Evolutionary conservation across 2,329 filamentous ascomycete species (phyloP).

Genomic region (Ascocoryne sarcoides): DNA sequence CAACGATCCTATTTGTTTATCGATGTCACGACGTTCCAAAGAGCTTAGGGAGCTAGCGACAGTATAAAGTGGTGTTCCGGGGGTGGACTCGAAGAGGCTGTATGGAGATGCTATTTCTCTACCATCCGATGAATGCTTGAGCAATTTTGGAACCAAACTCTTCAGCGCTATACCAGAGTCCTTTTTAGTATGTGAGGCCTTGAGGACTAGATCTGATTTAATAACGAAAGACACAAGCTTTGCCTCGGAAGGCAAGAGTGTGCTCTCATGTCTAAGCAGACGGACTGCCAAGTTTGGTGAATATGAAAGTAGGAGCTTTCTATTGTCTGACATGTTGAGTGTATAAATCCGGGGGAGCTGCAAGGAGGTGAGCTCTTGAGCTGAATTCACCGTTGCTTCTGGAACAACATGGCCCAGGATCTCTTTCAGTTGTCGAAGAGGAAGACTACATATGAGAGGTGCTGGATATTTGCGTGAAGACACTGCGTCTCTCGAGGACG

Average conservation of each 20-base stretch:
- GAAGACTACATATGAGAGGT: slow-evolving; percentile 26
- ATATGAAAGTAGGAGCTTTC: slow-evolving; percentile 23
- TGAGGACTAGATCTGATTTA: slow-evolving; percentile 5
- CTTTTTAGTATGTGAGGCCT: neutral
- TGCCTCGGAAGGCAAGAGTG: slow-evolving; percentile 25
- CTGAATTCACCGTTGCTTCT: slow-evolving; percentile 19
- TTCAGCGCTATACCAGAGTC: slow-evolving; percentile 2
- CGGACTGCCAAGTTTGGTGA: slow-evolving; percentile 22
- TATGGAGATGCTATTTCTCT: slow-evolving; percentile 27
- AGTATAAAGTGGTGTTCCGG: slow-evolving; percentile 21
- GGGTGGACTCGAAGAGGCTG: slow-evolving; percentile 21
- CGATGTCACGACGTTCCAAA: slow-evolving; percentile 18
- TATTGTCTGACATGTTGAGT: slow-evolving; percentile 25
- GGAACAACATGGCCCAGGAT: slow-evolving; percentile 23
- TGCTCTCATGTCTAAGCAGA: slow-evolving; percentile 26
- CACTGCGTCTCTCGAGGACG: slow-evolving; percentile 19
- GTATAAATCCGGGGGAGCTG: slow-evolving; percentile 26
- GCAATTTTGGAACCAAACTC: slow-evolving; percentile 22
- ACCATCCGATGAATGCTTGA: slow-evolving; percentile 26
- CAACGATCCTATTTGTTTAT: slow-evolving; percentile 24
- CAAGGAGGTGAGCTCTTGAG: slow-evolving; percentile 25
- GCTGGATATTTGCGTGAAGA: slow-evolving; percentile 18
- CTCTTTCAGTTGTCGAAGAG: slow-evolving; percentile 25
- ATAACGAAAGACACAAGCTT: slow-evolving; percentile 22
- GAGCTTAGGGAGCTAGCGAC: slow-evolving; percentile 21